Evolutionary conservation across 768 basidiomycete genomes (phyloP).

Genomic region (Tremella mesenterica): DNA sequence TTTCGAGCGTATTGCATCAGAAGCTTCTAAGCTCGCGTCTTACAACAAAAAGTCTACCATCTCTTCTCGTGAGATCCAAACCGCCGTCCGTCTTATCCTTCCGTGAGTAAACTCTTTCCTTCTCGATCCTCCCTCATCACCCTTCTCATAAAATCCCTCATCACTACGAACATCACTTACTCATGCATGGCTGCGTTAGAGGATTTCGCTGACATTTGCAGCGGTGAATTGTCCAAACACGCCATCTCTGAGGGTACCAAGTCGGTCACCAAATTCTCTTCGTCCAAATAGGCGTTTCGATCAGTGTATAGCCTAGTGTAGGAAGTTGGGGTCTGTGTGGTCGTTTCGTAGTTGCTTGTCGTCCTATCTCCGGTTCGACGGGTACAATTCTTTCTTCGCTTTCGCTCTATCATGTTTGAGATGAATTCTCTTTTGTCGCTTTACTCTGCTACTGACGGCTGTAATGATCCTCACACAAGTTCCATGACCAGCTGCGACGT

Average conservation of each 20-base stretch:
- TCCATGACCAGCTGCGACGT: too few species aligned
- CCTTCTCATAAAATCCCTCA: too few species aligned
- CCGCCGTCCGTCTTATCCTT: slow-evolving; percentile 89
- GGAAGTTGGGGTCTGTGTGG: neutral
- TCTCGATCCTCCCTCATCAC: neutral
- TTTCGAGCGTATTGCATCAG: slow-evolving; percentile 50
- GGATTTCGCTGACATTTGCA: slow-evolving; percentile 2
- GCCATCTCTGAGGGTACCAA: slow-evolving; percentile 80
- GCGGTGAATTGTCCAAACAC: slow-evolving; percentile 85
- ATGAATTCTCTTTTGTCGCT: too few species aligned
- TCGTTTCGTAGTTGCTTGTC: neutral
- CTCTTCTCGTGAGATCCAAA: slow-evolving; percentile 96
- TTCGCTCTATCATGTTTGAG: too few species aligned
- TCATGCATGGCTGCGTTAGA: too few species aligned
- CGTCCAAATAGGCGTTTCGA: slow-evolving; percentile 37
- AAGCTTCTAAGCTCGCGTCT: slow-evolving; percentile 65
- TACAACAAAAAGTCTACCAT: slow-evolving; percentile 99
- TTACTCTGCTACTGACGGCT: too few species aligned
- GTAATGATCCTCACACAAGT: too few species aligned
- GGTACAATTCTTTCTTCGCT: too few species aligned
- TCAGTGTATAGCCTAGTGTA: neutral
- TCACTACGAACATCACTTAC: too few species aligned
- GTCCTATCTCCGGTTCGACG: neutral
- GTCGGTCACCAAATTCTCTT: slow-evolving; percentile 60
- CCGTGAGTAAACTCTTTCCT: slow-evolving; percentile 46